Evolutionary conservation across 2,329 filamentous ascomycete species (phyloP).

Genomic region (Aspergillus persii): DNA sequence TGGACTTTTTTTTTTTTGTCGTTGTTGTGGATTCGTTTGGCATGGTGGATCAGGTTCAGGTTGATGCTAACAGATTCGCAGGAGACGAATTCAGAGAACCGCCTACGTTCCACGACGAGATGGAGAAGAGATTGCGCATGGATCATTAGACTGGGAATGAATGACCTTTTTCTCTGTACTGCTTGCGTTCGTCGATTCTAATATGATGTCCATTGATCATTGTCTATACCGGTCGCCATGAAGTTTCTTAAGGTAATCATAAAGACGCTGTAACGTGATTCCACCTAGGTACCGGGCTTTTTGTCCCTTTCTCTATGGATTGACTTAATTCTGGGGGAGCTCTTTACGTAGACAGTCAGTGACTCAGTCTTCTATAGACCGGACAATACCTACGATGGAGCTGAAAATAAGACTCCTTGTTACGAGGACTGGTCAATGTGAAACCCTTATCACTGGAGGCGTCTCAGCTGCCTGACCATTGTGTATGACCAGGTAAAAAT

Average conservation of each 20-base stretch:
- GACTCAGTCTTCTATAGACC: no score
- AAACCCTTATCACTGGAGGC: no score
- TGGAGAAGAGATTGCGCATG: slow-evolving; percentile 91
- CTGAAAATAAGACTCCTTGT: no score
- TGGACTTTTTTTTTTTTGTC: background rate
- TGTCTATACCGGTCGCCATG: slow-evolving; percentile 2
- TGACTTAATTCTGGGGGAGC: no score
- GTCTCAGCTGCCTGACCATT: no score
- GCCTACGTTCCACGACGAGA: slow-evolving; percentile 81
- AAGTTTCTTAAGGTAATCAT: background rate
- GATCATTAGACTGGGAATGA: slow-evolving; percentile 31
- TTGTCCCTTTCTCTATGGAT: background rate
- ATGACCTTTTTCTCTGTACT: background rate
- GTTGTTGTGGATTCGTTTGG: no score
- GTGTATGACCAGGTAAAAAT: no score
- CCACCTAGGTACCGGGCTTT: background rate
- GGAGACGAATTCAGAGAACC: slow-evolving; percentile 68
- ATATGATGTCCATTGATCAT: slow-evolving; percentile 3
- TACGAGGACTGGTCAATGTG: no score
- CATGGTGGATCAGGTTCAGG: no score
- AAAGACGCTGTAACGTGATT: background rate
- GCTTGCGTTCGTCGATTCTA: background rate
- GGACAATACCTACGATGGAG: no score
- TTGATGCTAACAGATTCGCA: slow-evolving; percentile 18
- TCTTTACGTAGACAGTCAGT: no score